These are phyloP conservation scores for Luffa acutangula DNA, from an alignment of 306 rosid genomes.

Conservation along the genomic window DNA sequence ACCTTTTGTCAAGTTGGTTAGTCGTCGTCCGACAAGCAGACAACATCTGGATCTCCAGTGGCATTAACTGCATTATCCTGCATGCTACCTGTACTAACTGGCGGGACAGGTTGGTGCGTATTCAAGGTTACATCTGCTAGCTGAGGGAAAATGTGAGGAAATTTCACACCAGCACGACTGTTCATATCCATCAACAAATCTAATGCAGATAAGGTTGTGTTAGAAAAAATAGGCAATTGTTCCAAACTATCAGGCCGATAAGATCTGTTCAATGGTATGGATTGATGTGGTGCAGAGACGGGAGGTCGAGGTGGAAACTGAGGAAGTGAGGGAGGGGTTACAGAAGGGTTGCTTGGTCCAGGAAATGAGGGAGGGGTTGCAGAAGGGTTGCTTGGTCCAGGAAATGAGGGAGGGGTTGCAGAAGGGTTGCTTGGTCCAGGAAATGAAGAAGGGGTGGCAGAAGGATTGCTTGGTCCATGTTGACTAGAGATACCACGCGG, in stretches of 20 bases:
- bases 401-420: slow-evolving; percentile 7
- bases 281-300: slow-evolving; percentile 10
- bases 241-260: slow-evolving; percentile 11
- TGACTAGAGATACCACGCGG: slow-evolving; percentile 22
- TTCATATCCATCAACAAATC: slow-evolving; percentile 18
- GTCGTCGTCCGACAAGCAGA: slow-evolving; percentile 79
- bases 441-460: slow-evolving; percentile 13
- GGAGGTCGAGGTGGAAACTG: slow-evolving; percentile 18
- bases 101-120: slow-evolving; percentile 6
- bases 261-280: slow-evolving; percentile 17
- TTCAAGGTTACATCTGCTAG: slow-evolving; percentile 14
- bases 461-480: slow-evolving; percentile 22
- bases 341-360: no score
- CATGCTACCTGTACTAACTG: slow-evolving; percentile 8
- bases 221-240: slow-evolving; percentile 16
- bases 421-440: no score
- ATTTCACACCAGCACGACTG: slow-evolving; percentile 19
- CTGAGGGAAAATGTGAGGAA: slow-evolving; percentile 10
- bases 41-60: slow-evolving; percentile 27
- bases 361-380: slow-evolving; percentile 7
- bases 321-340: slow-evolving; percentile 19
- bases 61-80: slow-evolving; percentile 17
- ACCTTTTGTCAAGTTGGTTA: slow-evolving; percentile 20
- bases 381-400: no score
- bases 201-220: slow-evolving; percentile 16